Percentiles rank a stretch among this genome's conserved stretches.
phyloP scores from a whole-genome alignment of 495 filamentous ascomycete species.

The Aspergillus indologenus region DNA sequence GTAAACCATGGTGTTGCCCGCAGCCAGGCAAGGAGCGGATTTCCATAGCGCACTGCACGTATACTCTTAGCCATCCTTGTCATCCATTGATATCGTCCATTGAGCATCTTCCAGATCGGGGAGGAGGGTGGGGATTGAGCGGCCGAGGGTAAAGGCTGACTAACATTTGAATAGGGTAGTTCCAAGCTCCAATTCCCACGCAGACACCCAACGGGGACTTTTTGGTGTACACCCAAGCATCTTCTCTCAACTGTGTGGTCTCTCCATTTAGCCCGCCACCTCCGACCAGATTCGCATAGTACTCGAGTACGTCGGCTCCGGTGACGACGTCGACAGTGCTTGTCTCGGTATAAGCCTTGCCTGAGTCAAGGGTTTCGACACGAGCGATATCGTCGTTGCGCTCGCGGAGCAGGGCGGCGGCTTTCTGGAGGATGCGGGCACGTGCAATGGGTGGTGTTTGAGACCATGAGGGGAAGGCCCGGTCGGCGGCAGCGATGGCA shows the following conservation, averaged over 20 bases:
- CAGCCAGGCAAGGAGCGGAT: conserved; percentile 74
- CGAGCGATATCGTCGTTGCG: conserved; percentile 68
- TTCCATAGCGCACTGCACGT: conserved; percentile 71
- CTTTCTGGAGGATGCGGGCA: conserved; percentile 67
- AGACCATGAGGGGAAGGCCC: conserved; percentile 66
- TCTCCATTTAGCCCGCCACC: conserved; percentile 68
- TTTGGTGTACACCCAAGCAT: conserved; percentile 71
- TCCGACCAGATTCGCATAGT: conserved; percentile 69
- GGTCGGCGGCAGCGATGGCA: conserved; percentile 58
- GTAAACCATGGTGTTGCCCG: conserved; percentile 85
- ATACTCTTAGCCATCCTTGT: neutral
- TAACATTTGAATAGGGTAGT: conserved; percentile 81
- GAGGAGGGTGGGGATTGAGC: too few relatives aligned
- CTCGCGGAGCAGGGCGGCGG: conserved; percentile 61
- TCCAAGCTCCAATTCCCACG: conserved; percentile 79
- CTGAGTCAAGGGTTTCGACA: conserved; percentile 69
- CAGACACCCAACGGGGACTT: conserved; percentile 75
- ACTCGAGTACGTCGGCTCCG: conserved; percentile 73
- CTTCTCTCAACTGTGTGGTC: conserved; percentile 61
- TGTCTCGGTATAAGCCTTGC: conserved; percentile 72
- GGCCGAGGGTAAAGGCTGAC: conserved; percentile 5
- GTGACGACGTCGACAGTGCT: conserved; percentile 71
- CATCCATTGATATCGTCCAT: too few relatives aligned
- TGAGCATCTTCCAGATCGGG: neutral
- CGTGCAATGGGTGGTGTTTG: conserved; percentile 60